Percentiles rank a stretch among this genome's conserved stretches.
phyloP scores from a whole-genome alignment of 345 rosid species.

The Lepidium sativum region DNA sequence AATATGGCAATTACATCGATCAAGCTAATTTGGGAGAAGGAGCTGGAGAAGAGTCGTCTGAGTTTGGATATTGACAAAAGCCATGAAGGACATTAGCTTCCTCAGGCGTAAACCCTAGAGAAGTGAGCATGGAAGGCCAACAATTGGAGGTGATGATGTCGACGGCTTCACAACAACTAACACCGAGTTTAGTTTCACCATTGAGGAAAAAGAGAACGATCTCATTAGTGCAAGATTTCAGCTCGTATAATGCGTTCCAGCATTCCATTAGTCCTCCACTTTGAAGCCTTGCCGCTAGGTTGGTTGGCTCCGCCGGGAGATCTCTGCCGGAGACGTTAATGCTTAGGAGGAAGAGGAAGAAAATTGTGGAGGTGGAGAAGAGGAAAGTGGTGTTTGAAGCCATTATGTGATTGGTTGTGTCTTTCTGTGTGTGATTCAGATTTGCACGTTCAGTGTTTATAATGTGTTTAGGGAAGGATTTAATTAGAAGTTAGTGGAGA shows the following conservation, averaged over 20 bases:
- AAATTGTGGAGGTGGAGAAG: not conserved
- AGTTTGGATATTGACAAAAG: conserved; percentile 36
- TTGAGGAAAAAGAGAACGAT: conserved; percentile 52
- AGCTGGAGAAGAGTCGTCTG: conserved; percentile 23
- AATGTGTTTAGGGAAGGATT: not conserved
- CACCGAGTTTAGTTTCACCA: conserved; percentile 50
- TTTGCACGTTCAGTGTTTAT: conserved; percentile 1
- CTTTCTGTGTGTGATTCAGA: not conserved
- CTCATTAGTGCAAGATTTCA: conserved; percentile 66
- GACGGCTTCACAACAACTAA: conserved; percentile 53
- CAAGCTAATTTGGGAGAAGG: conserved; percentile 7
- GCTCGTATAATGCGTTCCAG: conserved; percentile 57
- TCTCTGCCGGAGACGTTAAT: conserved; percentile 17
- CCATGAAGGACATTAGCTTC: conserved; percentile 52
- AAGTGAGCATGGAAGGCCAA: conserved; percentile 81
- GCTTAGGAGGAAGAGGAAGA: not conserved
- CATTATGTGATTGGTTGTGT: not conserved
- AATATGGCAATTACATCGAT: not conserved
- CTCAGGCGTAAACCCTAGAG: conserved; percentile 53
- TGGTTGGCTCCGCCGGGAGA: conserved; percentile 2
- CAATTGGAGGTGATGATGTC: conserved; percentile 45
- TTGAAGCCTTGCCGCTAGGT: conserved; percentile 33
- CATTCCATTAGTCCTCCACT: conserved; percentile 46
- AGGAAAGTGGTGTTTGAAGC: conserved; percentile 20
- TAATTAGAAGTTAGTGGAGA: not conserved